Evolutionary conservation across 352 stramenopile species (phyloP), one percentile per base, ranked within the genome.

Genomic region (Globisporangium alternatum): DNA sequence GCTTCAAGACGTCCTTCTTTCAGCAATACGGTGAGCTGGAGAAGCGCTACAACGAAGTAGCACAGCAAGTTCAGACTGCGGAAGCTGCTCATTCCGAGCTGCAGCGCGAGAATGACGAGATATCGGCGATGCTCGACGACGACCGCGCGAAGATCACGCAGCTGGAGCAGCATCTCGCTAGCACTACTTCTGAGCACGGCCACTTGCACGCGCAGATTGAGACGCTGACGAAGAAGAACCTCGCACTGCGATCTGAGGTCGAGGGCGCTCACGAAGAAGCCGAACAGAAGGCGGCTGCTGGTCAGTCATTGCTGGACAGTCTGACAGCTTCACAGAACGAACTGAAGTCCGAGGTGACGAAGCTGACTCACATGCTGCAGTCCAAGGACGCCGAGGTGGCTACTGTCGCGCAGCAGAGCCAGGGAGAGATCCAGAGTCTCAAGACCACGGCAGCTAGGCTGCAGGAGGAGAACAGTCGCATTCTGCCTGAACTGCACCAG

Each of bases 161-260:
- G 44, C 48, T 83, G 13, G 77, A 95, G 61, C 66, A 81, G 51
- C 70, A 90, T 51, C 33, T 83, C 17, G 74, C 74, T 21, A 52
- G 62, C 2, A 72, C 75, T 53, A 66, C 76, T 17, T 60, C 55
- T 0, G 74, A 89, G 28, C 64, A 83, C 17, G 63, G 62, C 25
- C 70, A 78, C 13, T 31, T 75, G 7, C 73, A 86, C 51, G 67
- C 67, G n/a, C 77, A 90, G 65, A 45, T 93, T 3, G 76, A 89
- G 62, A 55, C 75, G 13, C 67, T 91, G 5, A 85, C 76, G 17
- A 83, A 78, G 47, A 90, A 93, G 70, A 90, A 91, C 43, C 56
- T 82, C 9, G 66, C 65, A 19, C 53, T 91, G 35, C 64, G 85
- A 15, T 72, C 81, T 0, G 83, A 92, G 28, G 56, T 77, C 5